Evolutionary conservation across 2,329 filamentous ascomycete species (phyloP), one percentile per base, ranked within the genome.

Genomic region (Dothideomycetes sp.): DNA sequence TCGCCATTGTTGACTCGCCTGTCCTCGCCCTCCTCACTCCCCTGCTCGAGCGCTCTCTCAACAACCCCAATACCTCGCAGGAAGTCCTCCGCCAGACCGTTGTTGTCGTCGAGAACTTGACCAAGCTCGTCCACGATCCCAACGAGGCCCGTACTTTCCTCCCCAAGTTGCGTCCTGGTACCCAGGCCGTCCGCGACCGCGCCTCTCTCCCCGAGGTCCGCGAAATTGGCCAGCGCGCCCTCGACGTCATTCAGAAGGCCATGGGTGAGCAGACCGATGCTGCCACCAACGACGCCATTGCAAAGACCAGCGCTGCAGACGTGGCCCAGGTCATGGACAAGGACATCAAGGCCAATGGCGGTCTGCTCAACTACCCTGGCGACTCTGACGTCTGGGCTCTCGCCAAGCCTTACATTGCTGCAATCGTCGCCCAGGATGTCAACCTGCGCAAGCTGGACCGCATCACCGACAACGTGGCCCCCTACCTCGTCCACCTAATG

Each of bases 31-130:
- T 98, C 41, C 74, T 98, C 40, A 98, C 91, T 2, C 91, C 91
- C 34, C 81, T 96, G 50, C 77, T 98, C 19, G 91, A 96, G 66
- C 82, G 91, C 51, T 86, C 88, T 14, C 75, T 98, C 45, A 95
- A 95, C 69, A 89, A 81, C 45, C 91, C 89, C 7, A 77, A 77
- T 12, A 98, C 91, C 4, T 74, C 84, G 3, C 91, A 98, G 61
- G 91, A 98, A 65, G 88, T 96, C 16, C 72, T 95, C 41, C 82
- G 91, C 45, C 89, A 95, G 66, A 94, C 91, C 3, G 87, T 94
- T 19, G 87, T 98, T 40, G 93, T 98, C 37, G 84, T 91, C 15
- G 91, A 98, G 68, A 98, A 98, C 66, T 70, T 98, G 68, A 98
- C 91, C 45, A 96, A 94, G 69, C 78, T 98, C 22, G 91, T 98